Evolutionary conservation across 805 yeast genomes (phyloP).

Genomic region (Ogataea siamensis): DNA sequence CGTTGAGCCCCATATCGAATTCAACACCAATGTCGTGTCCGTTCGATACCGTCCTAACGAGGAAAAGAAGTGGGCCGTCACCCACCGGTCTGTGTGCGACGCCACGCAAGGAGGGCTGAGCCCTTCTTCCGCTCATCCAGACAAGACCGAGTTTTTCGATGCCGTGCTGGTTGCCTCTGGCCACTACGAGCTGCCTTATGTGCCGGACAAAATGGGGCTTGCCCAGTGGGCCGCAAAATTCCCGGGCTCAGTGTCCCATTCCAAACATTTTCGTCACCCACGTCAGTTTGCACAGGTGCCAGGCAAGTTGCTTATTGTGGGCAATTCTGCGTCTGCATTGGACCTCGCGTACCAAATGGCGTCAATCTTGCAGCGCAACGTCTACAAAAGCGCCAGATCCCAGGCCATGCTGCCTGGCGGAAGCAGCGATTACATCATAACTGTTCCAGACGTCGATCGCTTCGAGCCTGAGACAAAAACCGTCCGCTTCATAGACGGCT

Average conservation of each 20-base stretch:
- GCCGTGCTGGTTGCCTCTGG: constrained; percentile 67
- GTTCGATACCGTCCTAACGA: constrained; percentile 31
- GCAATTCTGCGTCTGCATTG: constrained; percentile 71
- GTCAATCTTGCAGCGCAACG: constrained; percentile 36
- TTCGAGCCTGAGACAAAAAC: constrained; percentile 39
- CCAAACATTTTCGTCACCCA: constrained; percentile 55
- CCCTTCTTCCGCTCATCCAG: constrained; percentile 19
- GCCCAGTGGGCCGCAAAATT: constrained; percentile 41
- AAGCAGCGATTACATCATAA: constrained; percentile 38
- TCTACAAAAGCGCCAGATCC: constrained; percentile 53
- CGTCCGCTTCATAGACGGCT: constrained; percentile 51
- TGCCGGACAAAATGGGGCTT: constrained; percentile 59
- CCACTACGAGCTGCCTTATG: constrained; percentile 55
- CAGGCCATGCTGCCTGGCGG: constrained; percentile 45
- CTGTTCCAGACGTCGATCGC: constrained; percentile 42
- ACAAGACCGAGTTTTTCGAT: constrained; percentile 47
- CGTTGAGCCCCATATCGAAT: constrained; percentile 39
- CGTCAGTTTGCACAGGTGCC: constrained; percentile 40
- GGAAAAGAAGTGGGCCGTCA: constrained; percentile 42
- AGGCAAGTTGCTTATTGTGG: constrained; percentile 60
- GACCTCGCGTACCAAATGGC: constrained; percentile 68
- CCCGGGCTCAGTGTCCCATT: constrained; percentile 54
- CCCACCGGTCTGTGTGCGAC: constrained; percentile 33
- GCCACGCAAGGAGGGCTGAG: constrained; percentile 35
- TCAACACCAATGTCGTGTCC: constrained; percentile 47